Conservation (phyloP, 2,329 filamentous ascomycete species). For the Colletotrichum lentis region DNA sequence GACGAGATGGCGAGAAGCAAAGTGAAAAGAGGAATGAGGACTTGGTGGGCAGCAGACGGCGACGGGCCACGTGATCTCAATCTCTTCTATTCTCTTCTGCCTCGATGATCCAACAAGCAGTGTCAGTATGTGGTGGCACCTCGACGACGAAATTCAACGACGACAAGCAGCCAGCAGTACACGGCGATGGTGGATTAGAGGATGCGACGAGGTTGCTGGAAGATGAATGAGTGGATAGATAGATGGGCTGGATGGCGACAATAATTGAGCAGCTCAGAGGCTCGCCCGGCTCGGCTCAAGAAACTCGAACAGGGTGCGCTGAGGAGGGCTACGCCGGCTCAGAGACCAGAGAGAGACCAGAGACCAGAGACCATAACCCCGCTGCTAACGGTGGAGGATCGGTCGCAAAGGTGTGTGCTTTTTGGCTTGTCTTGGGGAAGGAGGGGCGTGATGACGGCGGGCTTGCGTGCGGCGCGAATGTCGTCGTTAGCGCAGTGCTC, state of each 20-base stretch:
- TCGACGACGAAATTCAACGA: constrained; percentile 2
- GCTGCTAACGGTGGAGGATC: constrained; percentile 19
- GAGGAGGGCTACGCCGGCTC: constrained; percentile 20
- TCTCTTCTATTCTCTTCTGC: background rate
- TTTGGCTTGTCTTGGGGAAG: background rate
- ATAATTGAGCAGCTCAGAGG: background rate
- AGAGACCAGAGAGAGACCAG: background rate
- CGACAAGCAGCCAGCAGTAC: background rate
- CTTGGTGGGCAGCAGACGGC: constrained; percentile 14
- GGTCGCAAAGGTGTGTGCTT: constrained; percentile 17
- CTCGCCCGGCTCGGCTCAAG: constrained; percentile 7
- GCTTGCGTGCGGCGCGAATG: constrained; percentile 19
- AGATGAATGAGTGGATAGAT: constrained; percentile 4
- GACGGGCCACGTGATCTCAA: constrained; percentile 15
- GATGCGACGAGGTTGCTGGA: background rate
- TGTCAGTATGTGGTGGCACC: constrained; percentile 13
- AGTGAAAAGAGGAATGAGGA: constrained; percentile 19
- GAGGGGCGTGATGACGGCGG: constrained; percentile 17
- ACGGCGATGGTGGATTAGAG: background rate
- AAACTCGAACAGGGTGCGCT: constrained; percentile 16
- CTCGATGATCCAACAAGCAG: constrained; percentile 2
- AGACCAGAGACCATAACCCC: constrained; percentile 5
- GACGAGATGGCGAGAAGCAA: background rate
- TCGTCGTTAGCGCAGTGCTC: constrained; percentile 6
- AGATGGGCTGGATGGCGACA: constrained; percentile 5